These are phyloP conservation scores for Haberlea rhodopensis DNA, from an alignment of 257 asterid genomes.

Conservation along the genomic window DNA sequence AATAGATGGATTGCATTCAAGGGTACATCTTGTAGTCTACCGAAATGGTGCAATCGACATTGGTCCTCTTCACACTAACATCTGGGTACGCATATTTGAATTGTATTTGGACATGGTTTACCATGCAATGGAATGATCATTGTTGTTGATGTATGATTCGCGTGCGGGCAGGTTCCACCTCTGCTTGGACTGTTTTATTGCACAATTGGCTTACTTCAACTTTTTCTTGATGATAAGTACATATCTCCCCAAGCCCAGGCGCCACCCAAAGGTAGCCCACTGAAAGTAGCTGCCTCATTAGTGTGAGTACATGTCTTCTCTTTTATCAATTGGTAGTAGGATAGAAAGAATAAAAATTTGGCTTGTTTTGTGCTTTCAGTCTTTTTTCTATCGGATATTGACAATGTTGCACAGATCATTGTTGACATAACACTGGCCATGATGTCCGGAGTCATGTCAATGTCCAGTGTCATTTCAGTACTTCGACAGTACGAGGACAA, in stretches of 20 bases:
- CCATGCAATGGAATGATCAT: too few species aligned
- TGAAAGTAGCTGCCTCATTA: conserved; percentile 44
- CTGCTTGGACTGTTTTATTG: conserved; percentile 70
- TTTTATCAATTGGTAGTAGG: too few species aligned
- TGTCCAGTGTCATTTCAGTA: too few species aligned
- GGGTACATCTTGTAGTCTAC: conserved; percentile 63
- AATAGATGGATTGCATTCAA: conserved; percentile 70
- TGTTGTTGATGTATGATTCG: too few species aligned
- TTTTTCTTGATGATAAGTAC: conserved; percentile 42
- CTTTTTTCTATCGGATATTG: too few species aligned
- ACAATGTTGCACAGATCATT: background rate
- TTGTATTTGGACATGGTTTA: background rate
- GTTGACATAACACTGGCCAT: too few species aligned
- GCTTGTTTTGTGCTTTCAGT: too few species aligned
- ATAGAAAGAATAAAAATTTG: too few species aligned
- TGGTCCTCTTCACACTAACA: conserved; percentile 71
- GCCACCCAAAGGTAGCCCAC: conserved; percentile 29
- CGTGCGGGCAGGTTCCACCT: too few species aligned
- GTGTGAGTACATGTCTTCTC: conserved; percentile 36
- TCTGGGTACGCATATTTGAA: conserved; percentile 44
- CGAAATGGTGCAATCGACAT: conserved; percentile 64
- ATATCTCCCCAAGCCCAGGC: conserved; percentile 21
- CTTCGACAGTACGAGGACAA: too few species aligned
- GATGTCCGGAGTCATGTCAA: too few species aligned
- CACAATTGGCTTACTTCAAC: conserved; percentile 58